phyloP scores from a whole-genome alignment of 345 rosid genomes.

The Gossypioides kirkii region DNA sequence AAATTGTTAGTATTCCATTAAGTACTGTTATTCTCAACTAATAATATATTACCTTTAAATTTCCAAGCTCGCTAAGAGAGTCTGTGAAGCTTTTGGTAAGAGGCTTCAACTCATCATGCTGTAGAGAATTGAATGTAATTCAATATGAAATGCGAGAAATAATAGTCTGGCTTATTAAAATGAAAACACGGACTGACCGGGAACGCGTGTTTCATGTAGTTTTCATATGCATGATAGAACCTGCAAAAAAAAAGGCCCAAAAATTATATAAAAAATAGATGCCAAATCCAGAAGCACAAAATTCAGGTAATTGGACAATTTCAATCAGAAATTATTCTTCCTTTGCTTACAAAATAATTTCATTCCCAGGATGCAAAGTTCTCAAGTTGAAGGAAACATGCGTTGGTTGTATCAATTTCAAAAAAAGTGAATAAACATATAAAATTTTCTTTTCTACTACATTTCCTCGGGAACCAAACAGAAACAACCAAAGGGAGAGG shows the following conservation, averaged over 20 bases:
- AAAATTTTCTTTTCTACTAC: background rate
- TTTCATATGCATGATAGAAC: conserved; percentile 95
- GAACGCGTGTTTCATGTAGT: conserved; percentile 81
- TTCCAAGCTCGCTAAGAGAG: conserved; percentile 95
- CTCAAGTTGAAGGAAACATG: background rate
- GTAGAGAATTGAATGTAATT: conserved; percentile 21
- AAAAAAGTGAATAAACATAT: background rate
- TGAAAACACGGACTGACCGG: conserved; percentile 52
- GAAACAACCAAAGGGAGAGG: background rate
- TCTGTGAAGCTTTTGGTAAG: conserved; percentile 75
- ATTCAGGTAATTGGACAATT: conserved; percentile 1
- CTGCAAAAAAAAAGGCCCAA: conserved; percentile 29
- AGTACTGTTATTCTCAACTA: conserved; percentile 11
- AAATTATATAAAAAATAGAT: background rate
- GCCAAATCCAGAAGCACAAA: background rate
- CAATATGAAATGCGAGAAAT: conserved; percentile 1
- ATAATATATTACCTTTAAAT: conserved; percentile 56
- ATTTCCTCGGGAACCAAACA: background rate
- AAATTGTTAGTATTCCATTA: conserved; percentile 8
- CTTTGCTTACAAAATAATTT: background rate
- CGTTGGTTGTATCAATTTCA: background rate
- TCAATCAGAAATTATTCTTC: background rate
- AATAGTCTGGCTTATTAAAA: background rate
- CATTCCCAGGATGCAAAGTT: background rate
- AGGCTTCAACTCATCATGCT: conserved; percentile 98